These are phyloP conservation scores for Ampelocalamus luodianensis DNA, from an alignment of 176 grass and related monocot species.

Conservation along the genomic window DNA sequence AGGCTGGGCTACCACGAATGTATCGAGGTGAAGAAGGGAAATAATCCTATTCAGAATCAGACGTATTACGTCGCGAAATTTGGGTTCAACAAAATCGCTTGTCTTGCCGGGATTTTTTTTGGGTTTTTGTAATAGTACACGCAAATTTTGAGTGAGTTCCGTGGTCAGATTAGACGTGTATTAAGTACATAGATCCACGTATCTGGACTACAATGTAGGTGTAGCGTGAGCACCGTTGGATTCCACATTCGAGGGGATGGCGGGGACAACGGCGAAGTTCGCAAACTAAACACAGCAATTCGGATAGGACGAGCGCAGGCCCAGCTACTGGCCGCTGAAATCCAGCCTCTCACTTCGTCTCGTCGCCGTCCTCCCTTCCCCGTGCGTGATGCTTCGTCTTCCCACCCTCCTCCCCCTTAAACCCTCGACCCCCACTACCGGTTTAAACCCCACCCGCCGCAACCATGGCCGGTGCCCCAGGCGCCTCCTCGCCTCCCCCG, in stretches of 20 bases:
- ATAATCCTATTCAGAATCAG: too few species aligned
- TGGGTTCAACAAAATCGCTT: too few species aligned
- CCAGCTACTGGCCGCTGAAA: neutral
- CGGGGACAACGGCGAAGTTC: neutral
- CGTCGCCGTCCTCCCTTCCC: neutral
- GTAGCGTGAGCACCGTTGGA: neutral
- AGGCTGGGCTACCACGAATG: too few species aligned
- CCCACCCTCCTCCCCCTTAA: conserved; percentile 48
- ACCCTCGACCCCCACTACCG: conserved; percentile 31
- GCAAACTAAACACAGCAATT: neutral
- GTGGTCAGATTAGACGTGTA: too few species aligned
- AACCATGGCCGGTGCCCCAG: conserved; percentile 9
- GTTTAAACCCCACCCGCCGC: conserved; percentile 20
- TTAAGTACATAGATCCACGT: too few species aligned
- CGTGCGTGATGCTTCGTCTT: conserved; percentile 48
- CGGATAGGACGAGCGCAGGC: conserved; percentile 35
- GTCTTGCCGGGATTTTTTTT: too few species aligned
- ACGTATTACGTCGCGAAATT: too few species aligned
- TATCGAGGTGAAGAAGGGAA: too few species aligned
- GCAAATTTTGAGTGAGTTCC: too few species aligned
- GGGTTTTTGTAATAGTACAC: too few species aligned
- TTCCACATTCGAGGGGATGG: neutral
- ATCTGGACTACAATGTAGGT: too few species aligned
- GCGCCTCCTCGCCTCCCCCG: conserved; percentile 30
- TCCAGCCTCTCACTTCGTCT: conserved; percentile 11